Percentiles rank a stretch among this genome's conserved stretches.
Conservation (phyloP, 495 filamentous ascomycete genomes). For the Aspergillus biplanus region DNA sequence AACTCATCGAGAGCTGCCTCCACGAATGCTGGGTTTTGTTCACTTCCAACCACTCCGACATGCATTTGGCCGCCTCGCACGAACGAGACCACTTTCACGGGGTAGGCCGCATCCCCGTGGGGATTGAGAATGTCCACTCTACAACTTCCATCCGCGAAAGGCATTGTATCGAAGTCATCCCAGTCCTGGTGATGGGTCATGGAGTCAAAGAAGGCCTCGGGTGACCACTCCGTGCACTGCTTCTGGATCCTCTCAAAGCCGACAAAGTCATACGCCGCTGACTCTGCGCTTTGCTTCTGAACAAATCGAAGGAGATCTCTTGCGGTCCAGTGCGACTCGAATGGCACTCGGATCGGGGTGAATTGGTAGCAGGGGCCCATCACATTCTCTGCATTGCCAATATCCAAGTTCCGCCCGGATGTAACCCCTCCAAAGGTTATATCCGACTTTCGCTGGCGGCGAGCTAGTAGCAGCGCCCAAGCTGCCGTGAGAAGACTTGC, state of each 20-base stretch:
- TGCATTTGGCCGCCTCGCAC: constrained; percentile 34
- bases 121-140: constrained; percentile 44
- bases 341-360: constrained; percentile 30
- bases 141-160: constrained; percentile 37
- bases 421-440: constrained; percentile 65
- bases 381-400: constrained; percentile 47
- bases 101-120: constrained; percentile 41
- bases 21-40: constrained; percentile 34
- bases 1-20: constrained; percentile 34
- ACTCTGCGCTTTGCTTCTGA: constrained; percentile 22
- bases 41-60: constrained; percentile 43
- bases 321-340: constrained; percentile 29
- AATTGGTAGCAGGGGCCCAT: constrained; percentile 39
- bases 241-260: constrained; percentile 21
- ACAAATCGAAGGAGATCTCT: constrained; percentile 27
- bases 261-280: constrained; percentile 23
- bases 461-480: constrained; percentile 64
- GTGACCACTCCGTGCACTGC: constrained; percentile 20
- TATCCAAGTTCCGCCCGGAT: constrained; percentile 51
- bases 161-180: constrained; percentile 47
- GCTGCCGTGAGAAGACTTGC: constrained; percentile 62
- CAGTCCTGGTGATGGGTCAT: constrained; percentile 30
- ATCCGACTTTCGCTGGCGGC: constrained; percentile 49
- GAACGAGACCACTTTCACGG: constrained; percentile 46
- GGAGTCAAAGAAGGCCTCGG: constrained; percentile 18